Conservation (phyloP, 2,329 filamentous ascomycete species). For the Fusarium aywerte region DNA sequence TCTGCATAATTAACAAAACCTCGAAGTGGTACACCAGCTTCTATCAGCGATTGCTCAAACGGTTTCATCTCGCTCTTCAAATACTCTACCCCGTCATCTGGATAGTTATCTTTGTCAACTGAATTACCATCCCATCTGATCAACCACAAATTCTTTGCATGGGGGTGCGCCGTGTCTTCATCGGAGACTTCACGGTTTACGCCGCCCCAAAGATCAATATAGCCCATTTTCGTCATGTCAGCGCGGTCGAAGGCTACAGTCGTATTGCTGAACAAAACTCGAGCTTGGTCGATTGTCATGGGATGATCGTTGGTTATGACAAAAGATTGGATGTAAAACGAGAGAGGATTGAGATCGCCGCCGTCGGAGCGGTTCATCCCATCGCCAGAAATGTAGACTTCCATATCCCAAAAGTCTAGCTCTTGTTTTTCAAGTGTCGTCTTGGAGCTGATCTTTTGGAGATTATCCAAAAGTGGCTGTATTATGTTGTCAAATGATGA, state of each 20-base stretch:
- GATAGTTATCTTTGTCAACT: conserved; percentile 20
- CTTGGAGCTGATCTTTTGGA: conserved; percentile 9
- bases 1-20: conserved; percentile 42
- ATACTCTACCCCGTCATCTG: conserved; percentile 26
- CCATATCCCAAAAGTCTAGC: conserved; percentile 31
- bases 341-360: conserved; percentile 31
- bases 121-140: conserved; percentile 35
- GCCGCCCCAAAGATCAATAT: conserved; percentile 37
- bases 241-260: conserved; percentile 26
- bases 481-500: conserved; percentile 20
- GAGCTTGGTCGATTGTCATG: conserved; percentile 19
- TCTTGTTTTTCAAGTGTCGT: conserved; percentile 18
- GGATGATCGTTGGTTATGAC: conserved; percentile 34
- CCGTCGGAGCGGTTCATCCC: conserved; percentile 32
- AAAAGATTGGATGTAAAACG: conserved; percentile 32
- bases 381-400: conserved; percentile 20
- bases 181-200: conserved; percentile 28
- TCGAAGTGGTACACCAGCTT: conserved; percentile 21
- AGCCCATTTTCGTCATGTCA: conserved; percentile 29
- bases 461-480: conserved; percentile 7
- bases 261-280: conserved; percentile 13
- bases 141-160: conserved; percentile 38
- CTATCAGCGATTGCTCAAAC: conserved; percentile 25
- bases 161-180: conserved; percentile 21
- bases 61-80: conserved; percentile 29